Evolutionary conservation across 2,329 filamentous ascomycete species (phyloP), one percentile per base, ranked within the genome.

Genomic region (Neopestalotiopsis clavispora): DNA sequence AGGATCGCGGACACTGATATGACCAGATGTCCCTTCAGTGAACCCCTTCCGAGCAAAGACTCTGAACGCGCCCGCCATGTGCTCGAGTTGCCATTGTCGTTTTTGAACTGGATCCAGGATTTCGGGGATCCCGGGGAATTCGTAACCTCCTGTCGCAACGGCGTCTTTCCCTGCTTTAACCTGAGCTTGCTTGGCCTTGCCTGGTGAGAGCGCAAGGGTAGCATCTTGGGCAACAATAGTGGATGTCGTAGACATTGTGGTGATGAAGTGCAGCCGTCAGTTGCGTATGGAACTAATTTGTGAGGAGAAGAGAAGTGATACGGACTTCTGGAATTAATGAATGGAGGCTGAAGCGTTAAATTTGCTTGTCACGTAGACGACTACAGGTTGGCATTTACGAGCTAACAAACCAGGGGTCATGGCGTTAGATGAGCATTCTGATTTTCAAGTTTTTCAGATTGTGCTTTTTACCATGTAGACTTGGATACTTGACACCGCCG

Each of bases 1-100:
- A 0, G 90, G 89, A 73, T 92, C 90, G 7, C 90, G 84, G 0
- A 92, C 87, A 4, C 80, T 84, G 67, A 92, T 92, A 75, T 92
- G 90, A 0, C 90, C 90, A 14, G 83, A 82, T 78, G 90, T 90
- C 56, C 90, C 90, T 76, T 92, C 90, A 0, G 85, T 87, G 77
- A 86, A 86, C 69, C 86, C 86, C 73, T 87, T 85, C 49, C 87
- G 83, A 1, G 87, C 83, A 73, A 89, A 90, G 67, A 89, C 83
- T 10, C 88, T 84, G 75, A 90, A 91, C 10, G 86, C 86, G 6
- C 82, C 81, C 4, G 86, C 86, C 78, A 87, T 87, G 74, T 88
- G 86, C 13, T 84, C 80, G 17, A 87, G 80, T 71, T 87, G 85
- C 81, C 87, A 89, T 74, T 81, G 79, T 14, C 88, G 86, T 66